Conservation (phyloP, 805 yeast species). For the Teunomyces pallodes region DNA sequence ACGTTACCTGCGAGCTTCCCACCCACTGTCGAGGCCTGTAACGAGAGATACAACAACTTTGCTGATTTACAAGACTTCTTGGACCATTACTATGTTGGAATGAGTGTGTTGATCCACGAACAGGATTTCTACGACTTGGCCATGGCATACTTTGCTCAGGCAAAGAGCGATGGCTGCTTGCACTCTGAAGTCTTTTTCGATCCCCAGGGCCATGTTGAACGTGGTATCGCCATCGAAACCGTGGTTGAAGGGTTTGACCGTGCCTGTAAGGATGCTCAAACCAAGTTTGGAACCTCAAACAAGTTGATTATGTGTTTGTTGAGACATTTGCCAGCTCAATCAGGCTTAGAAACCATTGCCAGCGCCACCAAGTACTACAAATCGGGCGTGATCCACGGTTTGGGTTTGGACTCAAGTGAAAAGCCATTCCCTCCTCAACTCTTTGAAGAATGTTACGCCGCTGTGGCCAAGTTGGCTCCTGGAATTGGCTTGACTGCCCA, state of each 20-base stretch:
- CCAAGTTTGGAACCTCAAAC: conserved; percentile 59
- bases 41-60: conserved; percentile 57
- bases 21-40: conserved; percentile 46
- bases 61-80: conserved; percentile 74
- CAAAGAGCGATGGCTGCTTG: conserved; percentile 53
- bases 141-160: conserved; percentile 66
- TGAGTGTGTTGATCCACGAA: conserved; percentile 67
- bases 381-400: conserved; percentile 52
- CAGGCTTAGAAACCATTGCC: conserved; percentile 58
- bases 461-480: conserved; percentile 47
- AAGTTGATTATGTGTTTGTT: conserved; percentile 79
- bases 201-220: conserved; percentile 78
- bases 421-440: conserved; percentile 72
- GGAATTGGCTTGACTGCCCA: conserved; percentile 72
- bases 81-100: conserved; percentile 77
- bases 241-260: conserved; percentile 65
- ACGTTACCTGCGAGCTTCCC: conserved; percentile 65
- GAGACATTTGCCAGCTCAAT: conserved; percentile 66
- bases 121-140: conserved; percentile 76
- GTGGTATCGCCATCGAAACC: conserved; percentile 57
- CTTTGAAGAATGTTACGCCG: conserved; percentile 60
- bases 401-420: conserved; percentile 83
- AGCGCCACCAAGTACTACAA: conserved; percentile 50
- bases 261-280: conserved; percentile 63
- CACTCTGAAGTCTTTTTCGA: conserved; percentile 82